Evolutionary conservation across 1,284 basidiomycete species (phyloP), one percentile per base, ranked within the genome.

Genomic region (Ustanciosporium gigantosporum): DNA sequence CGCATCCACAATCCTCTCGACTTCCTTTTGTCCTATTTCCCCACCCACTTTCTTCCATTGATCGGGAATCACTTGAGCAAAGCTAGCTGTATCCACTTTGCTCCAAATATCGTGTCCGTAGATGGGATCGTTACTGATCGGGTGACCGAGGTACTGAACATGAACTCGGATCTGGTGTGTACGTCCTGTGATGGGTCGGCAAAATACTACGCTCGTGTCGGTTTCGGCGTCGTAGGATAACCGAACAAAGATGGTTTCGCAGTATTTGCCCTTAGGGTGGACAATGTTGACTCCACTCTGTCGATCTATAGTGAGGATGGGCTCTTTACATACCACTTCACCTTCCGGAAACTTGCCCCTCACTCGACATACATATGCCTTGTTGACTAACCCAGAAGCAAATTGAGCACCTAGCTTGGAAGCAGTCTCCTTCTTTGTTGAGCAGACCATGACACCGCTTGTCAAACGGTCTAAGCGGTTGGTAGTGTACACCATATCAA

Each of bases 91-190:
- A 17, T 75, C 68, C 19, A 70, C 64, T 20, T 67, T 48, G 24
- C 42, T 43, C 75, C 75, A 77, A n/a, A 76, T 60, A n/a, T 56
- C 38, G 42, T 77, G 75, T 25, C 58, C 66, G 62, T 80, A 80
- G 37, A 80, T 76, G 13, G 79, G 79, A 36, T 80, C 79, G 48
- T 80, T 80, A 20, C 90, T 89, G 61, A 99, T 93, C 0, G 95
- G 88, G 73, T 90, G 82, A 1, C 95, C 95, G 38, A 99, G 85
- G 75, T 84, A 97, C 80, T 98, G 95, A 2, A 97, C 83, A 76
- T 99, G 95, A 1, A 98, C 94, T 36, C 94, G 85, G 49, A 95
- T 88, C 79, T 96, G 92, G 79, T 96, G 92, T 1, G 92, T 92
- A 89, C 77, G 62, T 0, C 77, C 77, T 16, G 77, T 79, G 60